Base-by-base conservation (phyloP, 164 flowering plant species). In the Tetracentron sinense region DNA sequence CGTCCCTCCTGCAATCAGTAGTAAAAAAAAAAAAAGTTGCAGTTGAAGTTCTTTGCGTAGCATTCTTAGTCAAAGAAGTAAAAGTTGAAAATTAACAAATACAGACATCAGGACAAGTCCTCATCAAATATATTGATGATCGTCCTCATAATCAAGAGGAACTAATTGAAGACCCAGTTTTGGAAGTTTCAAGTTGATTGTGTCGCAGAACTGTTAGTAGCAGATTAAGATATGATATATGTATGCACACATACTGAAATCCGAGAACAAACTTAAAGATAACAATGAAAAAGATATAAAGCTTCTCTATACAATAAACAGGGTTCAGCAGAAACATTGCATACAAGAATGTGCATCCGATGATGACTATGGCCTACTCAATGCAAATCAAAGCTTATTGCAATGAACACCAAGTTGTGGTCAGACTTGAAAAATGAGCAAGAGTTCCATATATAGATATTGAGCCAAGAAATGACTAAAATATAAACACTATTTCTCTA, bases 1-100 rank as follows among this genome's bases (percentile, higher is more conserved):
- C 97, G 91, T 19, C 97, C 97, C 66, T 88, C 94, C 98, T 93
- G 68, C 58, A 77, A 46, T 51, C 38, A 57, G 54, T 42, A 52
- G 31, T 38, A 63, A 21, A 35, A 46, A 27, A 17, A 38, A 12
- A 38, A 49, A 42, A 65, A 48, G 5, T 58, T 19, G 1, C 19
- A 17, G n/a, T 22, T 61, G 30, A 59, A 67, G 42, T 57, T 20
- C 10, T 8, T 30, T 29, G 15, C 42, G 30, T 33, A 38, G 14
- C 8, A 38, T 8, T 4, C 44, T 10, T 1, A 38, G 14, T 38
- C 44, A 38, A 38, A 38, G 8, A 38, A 38, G 44, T 38, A 38
- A 38, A 38, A 8, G 8, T n/a, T n/a, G 14, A 38, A 38, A 38
- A 38, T 42, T 20, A 38, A 3, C 2, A 38, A 38, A 38, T 4